Evolutionary conservation across 371 early-diverging fungal genomes (phyloP), one percentile per base, ranked within the genome.

Genomic region (Haplosporangium sp.): DNA sequence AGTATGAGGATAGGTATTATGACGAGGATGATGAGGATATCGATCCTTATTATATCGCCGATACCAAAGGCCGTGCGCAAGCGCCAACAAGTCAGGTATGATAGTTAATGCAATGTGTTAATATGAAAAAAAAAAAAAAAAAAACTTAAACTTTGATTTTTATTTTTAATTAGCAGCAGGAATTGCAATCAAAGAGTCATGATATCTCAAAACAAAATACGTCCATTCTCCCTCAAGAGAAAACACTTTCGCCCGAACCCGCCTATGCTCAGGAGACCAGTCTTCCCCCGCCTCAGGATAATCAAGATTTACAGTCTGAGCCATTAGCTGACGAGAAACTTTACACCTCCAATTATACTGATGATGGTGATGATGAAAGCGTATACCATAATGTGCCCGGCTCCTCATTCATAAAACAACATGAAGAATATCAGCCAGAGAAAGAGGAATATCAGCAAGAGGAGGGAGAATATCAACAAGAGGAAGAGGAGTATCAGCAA

Each of bases 41-140:
- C 42, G 82, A 82, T 67, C 82, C 76, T 13, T 76, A 67, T 9
- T 75, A 82, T 19, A 72, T 72, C 50, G 76, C 76, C 13, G 82
- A 82, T 38, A 75, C 67, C 42, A 75, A 76, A 53, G 76, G 76
- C 35, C 82, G 73, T 10, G 76, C 82, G 2, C 34, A 59, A 47
- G 67, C 70, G 39, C 68, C 64, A 63, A 70, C 69, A 58, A 75
- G 71, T 37, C 48, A 65, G 67, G 82, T 82, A 76, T 56, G 69
- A n/a, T 3, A 4, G 48, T 20, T 63, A 17, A 15, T 38, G 15
- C 11, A 19, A n/a, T 27, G 27, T 27, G 27, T 1, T 27, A 27
- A 27, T 27, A 27, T 27, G 27, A 27, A 27, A 27, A 27, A 27
- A 27, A 27, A 27, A 27, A 27, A 27, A 27, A 27, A 27, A 27